Percentiles rank a stretch among this genome's conserved stretches.
Evolutionary conservation across 2,329 filamentous ascomycete species (phyloP).

Genomic region (Clonostachys rhizophaga): DNA sequence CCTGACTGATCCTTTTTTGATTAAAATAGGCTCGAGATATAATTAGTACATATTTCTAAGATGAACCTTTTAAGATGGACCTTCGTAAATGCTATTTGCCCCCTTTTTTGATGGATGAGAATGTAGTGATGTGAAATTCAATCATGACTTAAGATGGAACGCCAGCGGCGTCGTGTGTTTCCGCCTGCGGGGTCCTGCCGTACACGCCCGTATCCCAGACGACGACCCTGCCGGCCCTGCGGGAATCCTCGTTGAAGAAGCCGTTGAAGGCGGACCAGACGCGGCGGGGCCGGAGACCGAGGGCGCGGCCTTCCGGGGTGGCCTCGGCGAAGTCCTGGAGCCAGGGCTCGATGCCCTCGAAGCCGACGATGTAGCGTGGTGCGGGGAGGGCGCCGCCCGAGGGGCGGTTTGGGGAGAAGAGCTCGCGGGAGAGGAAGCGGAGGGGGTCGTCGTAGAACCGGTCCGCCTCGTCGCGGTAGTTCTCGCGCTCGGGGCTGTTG

Average conservation of each 20-base stretch:
- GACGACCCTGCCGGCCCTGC: conserved; percentile 50
- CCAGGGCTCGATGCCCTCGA: conserved; percentile 49
- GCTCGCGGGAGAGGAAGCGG: conserved; percentile 49
- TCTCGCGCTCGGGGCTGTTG: conserved; percentile 51
- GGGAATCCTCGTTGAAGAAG: conserved; percentile 57
- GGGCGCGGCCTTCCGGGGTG: conserved; percentile 26
- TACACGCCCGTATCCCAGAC: conserved; percentile 52
- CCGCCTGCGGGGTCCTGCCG: conserved; percentile 3
- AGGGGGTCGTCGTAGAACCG: conserved; percentile 71
- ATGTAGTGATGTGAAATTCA: neutral
- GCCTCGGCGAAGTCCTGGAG: conserved; percentile 37
- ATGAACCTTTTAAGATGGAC: too few relatives aligned
- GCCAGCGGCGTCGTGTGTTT: neutral
- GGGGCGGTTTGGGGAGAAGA: conserved; percentile 28
- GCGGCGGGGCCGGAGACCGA: conserved; percentile 32
- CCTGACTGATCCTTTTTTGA: too few relatives aligned
- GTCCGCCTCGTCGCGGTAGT: conserved; percentile 86
- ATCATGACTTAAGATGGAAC: neutral
- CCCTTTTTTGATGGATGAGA: too few relatives aligned
- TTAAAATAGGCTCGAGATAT: too few relatives aligned
- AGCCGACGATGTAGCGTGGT: conserved; percentile 57
- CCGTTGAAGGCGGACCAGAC: conserved; percentile 58
- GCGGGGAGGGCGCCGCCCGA: conserved; percentile 8
- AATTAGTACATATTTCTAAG: too few relatives aligned
- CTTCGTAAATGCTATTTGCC: too few relatives aligned